Percentiles rank a stretch among this genome's conserved stretches.
These are phyloP conservation scores for Talaromyces trachyspermus DNA, from an alignment of 495 filamentous ascomycete genomes.

Conservation along the genomic window DNA sequence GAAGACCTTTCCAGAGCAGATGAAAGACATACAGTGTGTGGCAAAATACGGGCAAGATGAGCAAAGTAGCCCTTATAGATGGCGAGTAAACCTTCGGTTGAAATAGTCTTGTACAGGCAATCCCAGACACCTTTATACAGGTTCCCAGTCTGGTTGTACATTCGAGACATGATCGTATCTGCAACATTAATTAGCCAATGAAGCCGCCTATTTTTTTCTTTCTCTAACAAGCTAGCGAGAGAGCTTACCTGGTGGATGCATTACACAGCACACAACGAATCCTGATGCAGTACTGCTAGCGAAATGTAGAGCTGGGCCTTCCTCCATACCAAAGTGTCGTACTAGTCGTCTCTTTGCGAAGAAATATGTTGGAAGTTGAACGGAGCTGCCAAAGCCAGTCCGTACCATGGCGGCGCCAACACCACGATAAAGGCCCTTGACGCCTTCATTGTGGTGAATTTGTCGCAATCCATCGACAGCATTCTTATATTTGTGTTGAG, in stretches of 20 bases:
- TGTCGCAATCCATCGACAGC: conserved; percentile 72
- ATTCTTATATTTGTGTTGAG: conserved; percentile 87
- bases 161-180: conserved; percentile 97
- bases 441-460: conserved; percentile 71
- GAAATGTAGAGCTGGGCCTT: conserved; percentile 83
- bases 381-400: conserved; percentile 89
- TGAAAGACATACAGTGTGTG: conserved; percentile 63
- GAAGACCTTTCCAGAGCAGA: neutral
- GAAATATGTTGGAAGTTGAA: conserved; percentile 97
- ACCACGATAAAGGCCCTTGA: conserved; percentile 78
- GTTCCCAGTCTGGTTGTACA: conserved; percentile 99
- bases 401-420: conserved; percentile 93
- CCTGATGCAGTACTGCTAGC: conserved; percentile 84
- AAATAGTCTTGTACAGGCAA: conserved; percentile 83
- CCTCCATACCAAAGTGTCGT: conserved; percentile 76
- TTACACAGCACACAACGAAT: conserved; percentile 93
- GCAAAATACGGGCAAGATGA: conserved; percentile 87
- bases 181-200: conserved; percentile 1
- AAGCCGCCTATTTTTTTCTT: no score
- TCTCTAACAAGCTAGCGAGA: conserved; percentile 6
- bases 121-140: conserved; percentile 89
- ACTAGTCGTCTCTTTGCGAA: conserved; percentile 85
- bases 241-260: conserved; percentile 86
- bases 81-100: conserved; percentile 82
- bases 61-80: conserved; percentile 99